These are phyloP conservation scores for Naganishia sp. DNA, from an alignment of 1,284 basidiomycete genomes.

Conservation along the genomic window DNA sequence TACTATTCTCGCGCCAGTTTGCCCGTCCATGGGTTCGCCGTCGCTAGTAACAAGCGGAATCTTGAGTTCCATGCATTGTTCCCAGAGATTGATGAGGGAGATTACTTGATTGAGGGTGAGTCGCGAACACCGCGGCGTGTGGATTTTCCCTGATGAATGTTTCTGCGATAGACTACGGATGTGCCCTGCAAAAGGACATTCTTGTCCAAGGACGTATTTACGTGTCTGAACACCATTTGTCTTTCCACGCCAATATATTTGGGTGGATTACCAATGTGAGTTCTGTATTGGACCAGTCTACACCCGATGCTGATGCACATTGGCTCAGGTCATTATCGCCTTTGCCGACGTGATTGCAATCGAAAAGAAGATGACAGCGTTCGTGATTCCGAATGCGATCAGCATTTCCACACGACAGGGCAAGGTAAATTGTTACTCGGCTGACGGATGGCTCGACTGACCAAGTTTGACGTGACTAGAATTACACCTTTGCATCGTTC, in stretches of 20 bases:
- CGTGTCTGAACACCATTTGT: conserved; percentile 96
- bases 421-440: conserved; percentile 46
- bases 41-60: conserved; percentile 92
- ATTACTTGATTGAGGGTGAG: conserved; percentile 95
- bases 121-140: background rate
- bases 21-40: conserved; percentile 89
- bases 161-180: conserved; percentile 82
- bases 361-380: conserved; percentile 98
- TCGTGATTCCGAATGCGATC: conserved; percentile 98
- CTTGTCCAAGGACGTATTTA: conserved; percentile 94
- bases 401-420: conserved; percentile 76
- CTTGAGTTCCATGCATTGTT: conserved; percentile 95
- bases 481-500: conserved; percentile 95
- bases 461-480: conserved; percentile 46
- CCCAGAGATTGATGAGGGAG: conserved; percentile 83
- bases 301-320: background rate
- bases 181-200: conserved; percentile 93
- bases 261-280: conserved; percentile 96
- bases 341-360: conserved; percentile 86
- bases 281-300: conserved; percentile 35
- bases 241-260: conserved; percentile 98
- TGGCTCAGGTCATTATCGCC: conserved; percentile 75
- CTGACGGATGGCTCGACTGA: background rate
- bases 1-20: conserved; percentile 53
- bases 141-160: background rate